These are phyloP conservation scores for Fistulifera solaris DNA, from an alignment of 108 stramenopile species.

Conservation along the genomic window DNA sequence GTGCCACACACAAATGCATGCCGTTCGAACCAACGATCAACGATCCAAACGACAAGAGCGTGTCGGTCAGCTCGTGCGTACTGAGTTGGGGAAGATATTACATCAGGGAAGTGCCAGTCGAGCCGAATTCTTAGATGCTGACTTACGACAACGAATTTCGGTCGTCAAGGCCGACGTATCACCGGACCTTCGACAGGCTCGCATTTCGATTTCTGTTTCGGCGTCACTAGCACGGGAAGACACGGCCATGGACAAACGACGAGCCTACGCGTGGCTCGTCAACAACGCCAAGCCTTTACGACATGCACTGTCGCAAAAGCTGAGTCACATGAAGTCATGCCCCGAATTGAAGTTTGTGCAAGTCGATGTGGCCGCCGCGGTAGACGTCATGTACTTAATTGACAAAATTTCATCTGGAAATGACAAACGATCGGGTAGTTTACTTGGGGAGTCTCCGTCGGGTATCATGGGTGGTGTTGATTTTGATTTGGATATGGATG, in stretches of 20 bases:
- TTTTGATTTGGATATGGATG: slow-evolving; percentile 31
- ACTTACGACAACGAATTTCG: slow-evolving; percentile 59
- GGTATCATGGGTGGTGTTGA: slow-evolving; percentile 17
- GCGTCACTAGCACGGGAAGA: slow-evolving; percentile 13
- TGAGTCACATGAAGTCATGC: slow-evolving; percentile 75
- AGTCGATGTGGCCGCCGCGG: slow-evolving; percentile 82
- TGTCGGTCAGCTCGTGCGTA: slow-evolving; percentile 71
- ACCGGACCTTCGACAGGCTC: slow-evolving; percentile 79
- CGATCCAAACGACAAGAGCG: slow-evolving; percentile 75
- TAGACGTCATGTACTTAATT: slow-evolving; percentile 85
- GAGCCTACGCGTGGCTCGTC: slow-evolving; percentile 80
- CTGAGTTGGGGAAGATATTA: slow-evolving; percentile 57
- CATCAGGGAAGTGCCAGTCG: slow-evolving; percentile 38
- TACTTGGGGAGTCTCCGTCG: slow-evolving; percentile 19
- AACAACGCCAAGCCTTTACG: slow-evolving; percentile 61
- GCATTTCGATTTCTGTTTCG: slow-evolving; percentile 64
- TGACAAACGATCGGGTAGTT: slow-evolving; percentile 46
- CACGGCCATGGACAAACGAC: slow-evolving; percentile 46
- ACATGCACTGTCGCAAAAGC: slow-evolving; percentile 63
- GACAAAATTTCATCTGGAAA: slow-evolving; percentile 60
- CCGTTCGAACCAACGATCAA: no score
- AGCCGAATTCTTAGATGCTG: slow-evolving; percentile 48
- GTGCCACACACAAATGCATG: no score
- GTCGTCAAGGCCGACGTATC: slow-evolving; percentile 72
- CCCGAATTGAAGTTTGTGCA: slow-evolving; percentile 79